These are phyloP conservation scores for Lactifluus pinguis DNA, from an alignment of 768 basidiomycete species.

Conservation along the genomic window DNA sequence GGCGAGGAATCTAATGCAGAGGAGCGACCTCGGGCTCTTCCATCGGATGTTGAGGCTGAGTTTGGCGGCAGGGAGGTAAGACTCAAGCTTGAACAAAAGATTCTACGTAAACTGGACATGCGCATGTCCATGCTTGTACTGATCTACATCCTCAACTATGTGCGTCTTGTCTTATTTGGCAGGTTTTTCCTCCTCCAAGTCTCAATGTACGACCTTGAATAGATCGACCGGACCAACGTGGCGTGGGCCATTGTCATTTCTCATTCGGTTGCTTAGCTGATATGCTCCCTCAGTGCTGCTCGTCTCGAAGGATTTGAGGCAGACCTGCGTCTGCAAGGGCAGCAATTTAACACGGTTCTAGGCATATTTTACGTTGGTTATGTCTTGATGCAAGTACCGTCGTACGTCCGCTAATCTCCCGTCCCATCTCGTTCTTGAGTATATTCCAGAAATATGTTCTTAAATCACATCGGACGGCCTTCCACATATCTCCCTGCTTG, in stretches of 20 bases:
- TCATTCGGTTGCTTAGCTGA: background rate
- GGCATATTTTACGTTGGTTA: conserved; percentile 66
- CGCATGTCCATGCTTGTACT: conserved; percentile 37
- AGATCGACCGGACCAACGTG: conserved; percentile 69
- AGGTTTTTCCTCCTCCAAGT: background rate
- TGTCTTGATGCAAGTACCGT: conserved; percentile 72
- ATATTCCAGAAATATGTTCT: conserved; percentile 52
- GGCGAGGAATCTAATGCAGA: background rate
- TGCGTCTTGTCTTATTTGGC: conserved; percentile 19
- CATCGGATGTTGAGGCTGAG: conserved; percentile 23
- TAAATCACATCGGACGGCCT: conserved; percentile 58
- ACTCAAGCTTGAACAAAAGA: conserved; percentile 33
- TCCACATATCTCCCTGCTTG: conserved; percentile 58
- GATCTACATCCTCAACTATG: conserved; percentile 41
- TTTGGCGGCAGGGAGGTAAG: conserved; percentile 33
- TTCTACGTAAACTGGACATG: conserved; percentile 35
- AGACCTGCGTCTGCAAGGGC: conserved; percentile 52
- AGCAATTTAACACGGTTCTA: conserved; percentile 58
- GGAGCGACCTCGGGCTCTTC: background rate
- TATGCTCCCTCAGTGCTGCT: conserved; percentile 42
- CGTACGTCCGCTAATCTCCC: conserved; percentile 33
- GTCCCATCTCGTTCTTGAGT: background rate
- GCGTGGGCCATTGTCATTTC: conserved; percentile 32
- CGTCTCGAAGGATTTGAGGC: conserved; percentile 62
- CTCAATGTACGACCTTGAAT: background rate